Conservation (phyloP, 805 yeast genomes). For the Ogataea minuta region DNA sequence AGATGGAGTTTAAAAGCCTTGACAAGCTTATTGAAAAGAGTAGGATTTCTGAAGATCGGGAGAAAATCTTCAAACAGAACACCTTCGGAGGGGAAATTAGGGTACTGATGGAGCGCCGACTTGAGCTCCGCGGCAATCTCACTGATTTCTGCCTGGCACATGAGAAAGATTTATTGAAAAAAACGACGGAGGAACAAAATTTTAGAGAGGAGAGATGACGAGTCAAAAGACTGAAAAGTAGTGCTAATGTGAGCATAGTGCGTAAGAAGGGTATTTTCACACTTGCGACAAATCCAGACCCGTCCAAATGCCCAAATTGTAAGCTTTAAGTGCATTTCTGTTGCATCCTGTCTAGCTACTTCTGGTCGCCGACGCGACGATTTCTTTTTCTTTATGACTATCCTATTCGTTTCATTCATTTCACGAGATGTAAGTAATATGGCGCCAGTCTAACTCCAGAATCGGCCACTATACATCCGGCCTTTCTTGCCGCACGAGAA, state of each 20-base stretch:
- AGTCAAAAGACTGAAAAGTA: background rate
- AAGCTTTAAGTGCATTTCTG: background rate
- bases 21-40: constrained; percentile 73
- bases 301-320: background rate
- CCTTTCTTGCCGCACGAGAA: constrained; percentile 39
- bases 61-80: constrained; percentile 92
- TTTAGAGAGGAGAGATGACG: background rate
- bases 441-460: constrained; percentile 28
- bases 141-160: constrained; percentile 25
- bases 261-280: no score
- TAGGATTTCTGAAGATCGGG: constrained; percentile 87
- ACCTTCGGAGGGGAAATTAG: constrained; percentile 93
- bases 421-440: constrained; percentile 45
- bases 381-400: constrained; percentile 25
- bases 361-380: constrained; percentile 5
- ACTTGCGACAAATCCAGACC: no score
- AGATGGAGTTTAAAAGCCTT: constrained; percentile 78
- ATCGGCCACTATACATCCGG: constrained; percentile 61
- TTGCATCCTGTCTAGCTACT: background rate
- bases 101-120: constrained; percentile 69
- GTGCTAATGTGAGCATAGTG: no score
- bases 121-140: constrained; percentile 45
- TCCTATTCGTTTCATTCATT: constrained; percentile 57
- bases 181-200: background rate
- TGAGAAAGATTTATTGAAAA: background rate